Evolutionary conservation across 176 grass and related monocot species (phyloP).

Genomic region (Carex cristatella): DNA sequence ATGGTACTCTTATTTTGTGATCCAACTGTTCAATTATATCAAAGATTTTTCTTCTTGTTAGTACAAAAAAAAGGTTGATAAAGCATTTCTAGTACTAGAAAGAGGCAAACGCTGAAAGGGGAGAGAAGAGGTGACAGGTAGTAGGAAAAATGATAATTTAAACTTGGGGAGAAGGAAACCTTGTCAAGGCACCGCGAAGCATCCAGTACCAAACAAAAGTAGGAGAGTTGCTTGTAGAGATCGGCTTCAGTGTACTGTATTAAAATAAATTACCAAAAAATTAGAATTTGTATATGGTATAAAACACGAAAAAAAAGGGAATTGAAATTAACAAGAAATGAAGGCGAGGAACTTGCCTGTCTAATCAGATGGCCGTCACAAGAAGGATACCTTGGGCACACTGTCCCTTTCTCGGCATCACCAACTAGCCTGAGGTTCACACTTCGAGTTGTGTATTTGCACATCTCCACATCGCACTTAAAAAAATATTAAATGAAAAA

Average conservation of each 20-base stretch:
- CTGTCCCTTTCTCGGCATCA: constrained; percentile 70
- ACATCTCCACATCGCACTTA: constrained; percentile 86
- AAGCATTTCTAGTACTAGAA: neutral
- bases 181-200: constrained; percentile 59
- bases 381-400: constrained; percentile 81
- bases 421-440: constrained; percentile 87
- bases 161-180: constrained; percentile 33
- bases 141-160: neutral
- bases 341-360: constrained; percentile 42
- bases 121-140: too few species aligned
- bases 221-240: constrained; percentile 84
- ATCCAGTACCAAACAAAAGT: constrained; percentile 86
- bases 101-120: too few species aligned
- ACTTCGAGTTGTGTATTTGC: constrained; percentile 63
- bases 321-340: constrained; percentile 8
- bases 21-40: constrained; percentile 56
- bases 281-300: constrained; percentile 9
- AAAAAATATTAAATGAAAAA: constrained; percentile 22
- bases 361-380: constrained; percentile 71
- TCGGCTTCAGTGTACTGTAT: constrained; percentile 80
- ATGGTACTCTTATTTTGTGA: constrained; percentile 41
- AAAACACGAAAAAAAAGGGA: neutral
- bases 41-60: constrained; percentile 7
- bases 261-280: constrained; percentile 8
- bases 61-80: constrained; percentile 3